phyloP scores from a whole-genome alignment of 2,329 filamentous ascomycete species.

The Thermoascus crustaceus region DNA sequence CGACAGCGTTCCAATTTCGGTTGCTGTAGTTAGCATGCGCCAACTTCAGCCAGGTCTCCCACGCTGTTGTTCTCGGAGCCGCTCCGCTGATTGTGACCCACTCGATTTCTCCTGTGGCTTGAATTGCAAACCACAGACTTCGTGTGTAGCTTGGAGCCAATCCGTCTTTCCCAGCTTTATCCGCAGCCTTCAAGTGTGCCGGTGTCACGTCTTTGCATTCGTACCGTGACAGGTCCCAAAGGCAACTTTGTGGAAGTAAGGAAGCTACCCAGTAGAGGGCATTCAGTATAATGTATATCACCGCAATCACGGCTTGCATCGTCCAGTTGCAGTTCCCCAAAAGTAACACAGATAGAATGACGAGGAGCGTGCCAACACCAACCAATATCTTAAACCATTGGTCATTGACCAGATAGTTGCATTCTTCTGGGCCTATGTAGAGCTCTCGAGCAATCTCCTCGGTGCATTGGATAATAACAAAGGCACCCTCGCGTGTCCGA shows the following conservation, averaged over 20 bases:
- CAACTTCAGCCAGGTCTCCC: conserved; percentile 45
- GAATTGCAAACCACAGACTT: conserved; percentile 52
- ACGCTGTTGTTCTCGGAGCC: conserved; percentile 46
- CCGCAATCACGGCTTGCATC: conserved; percentile 50
- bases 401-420: conserved; percentile 44
- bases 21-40: conserved; percentile 2
- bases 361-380: conserved; percentile 48
- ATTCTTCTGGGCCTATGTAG: conserved; percentile 54
- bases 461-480: conserved; percentile 49
- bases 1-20: background rate
- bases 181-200: conserved; percentile 28
- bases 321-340: conserved; percentile 55
- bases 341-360: conserved; percentile 56
- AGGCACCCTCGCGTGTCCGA: conserved; percentile 52
- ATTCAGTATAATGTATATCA: conserved; percentile 51
- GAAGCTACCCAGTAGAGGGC: conserved; percentile 51
- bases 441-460: conserved; percentile 56
- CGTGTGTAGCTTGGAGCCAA: conserved; percentile 43
- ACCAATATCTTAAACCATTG: conserved; percentile 46
- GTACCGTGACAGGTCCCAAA: conserved; percentile 52
- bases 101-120: conserved; percentile 43
- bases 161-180: no score
- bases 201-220: conserved; percentile 35
- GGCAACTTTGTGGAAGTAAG: conserved; percentile 40
- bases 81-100: conserved; percentile 50